phyloP scores from a whole-genome alignment of 2,329 filamentous ascomycete species.

The Aschersonia sp. region DNA sequence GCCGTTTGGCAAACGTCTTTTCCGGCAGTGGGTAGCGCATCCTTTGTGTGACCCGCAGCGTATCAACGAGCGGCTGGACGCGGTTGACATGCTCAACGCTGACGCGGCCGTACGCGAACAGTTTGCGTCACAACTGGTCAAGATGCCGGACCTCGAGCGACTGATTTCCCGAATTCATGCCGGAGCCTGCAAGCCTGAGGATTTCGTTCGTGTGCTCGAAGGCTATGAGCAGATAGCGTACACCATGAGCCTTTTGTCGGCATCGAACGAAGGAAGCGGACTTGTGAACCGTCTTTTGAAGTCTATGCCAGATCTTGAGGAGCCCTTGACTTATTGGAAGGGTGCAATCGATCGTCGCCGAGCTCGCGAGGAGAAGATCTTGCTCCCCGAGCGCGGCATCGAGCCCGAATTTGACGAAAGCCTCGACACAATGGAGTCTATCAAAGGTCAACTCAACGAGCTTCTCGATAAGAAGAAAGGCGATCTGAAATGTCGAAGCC shows the following conservation, averaged over 20 bases:
- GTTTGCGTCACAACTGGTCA: slow-evolving; percentile 76
- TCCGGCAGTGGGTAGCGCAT: slow-evolving; percentile 95
- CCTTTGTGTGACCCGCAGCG: slow-evolving; percentile 73
- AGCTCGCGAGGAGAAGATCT: slow-evolving; percentile 63
- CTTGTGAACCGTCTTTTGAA: slow-evolving; percentile 72
- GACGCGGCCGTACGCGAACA: slow-evolving; percentile 69
- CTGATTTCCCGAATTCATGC: slow-evolving; percentile 92
- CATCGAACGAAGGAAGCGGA: slow-evolving; percentile 63
- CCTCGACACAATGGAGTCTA: slow-evolving; percentile 57
- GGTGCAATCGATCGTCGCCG: slow-evolving; percentile 75
- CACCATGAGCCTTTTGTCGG: slow-evolving; percentile 65
- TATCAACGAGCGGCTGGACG: slow-evolving; percentile 89
- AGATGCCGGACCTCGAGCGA: slow-evolving; percentile 86
- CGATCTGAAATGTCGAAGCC: slow-evolving; percentile 57
- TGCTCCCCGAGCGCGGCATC: slow-evolving; percentile 75
- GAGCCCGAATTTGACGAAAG: slow-evolving; percentile 88
- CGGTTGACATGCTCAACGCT: slow-evolving; percentile 81
- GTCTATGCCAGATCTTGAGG: slow-evolving; percentile 71
- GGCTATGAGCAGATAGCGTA: slow-evolving; percentile 98
- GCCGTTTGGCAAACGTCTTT: slow-evolving; percentile 89
- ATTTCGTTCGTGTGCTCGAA: slow-evolving; percentile 86
- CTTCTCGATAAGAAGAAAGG: slow-evolving; percentile 58
- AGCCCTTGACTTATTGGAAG: slow-evolving; percentile 71
- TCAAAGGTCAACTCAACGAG: slow-evolving; percentile 57
- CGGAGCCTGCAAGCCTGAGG: slow-evolving; percentile 73